Percentiles rank a stretch among this genome's conserved stretches.
These are phyloP conservation scores for Yarrowia yakushimensis DNA, from an alignment of 805 yeast species.

Conservation along the genomic window DNA sequence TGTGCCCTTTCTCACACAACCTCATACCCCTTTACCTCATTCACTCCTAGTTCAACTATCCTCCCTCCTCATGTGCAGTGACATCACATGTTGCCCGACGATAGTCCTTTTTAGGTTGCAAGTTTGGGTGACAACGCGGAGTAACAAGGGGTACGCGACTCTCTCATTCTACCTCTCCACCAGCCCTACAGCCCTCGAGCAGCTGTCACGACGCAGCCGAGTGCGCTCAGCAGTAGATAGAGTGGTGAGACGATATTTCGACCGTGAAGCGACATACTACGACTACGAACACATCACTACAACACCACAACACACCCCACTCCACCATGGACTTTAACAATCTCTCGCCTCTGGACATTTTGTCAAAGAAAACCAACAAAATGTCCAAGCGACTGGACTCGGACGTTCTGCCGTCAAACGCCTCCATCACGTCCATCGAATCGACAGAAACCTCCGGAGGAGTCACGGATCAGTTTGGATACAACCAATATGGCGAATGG, in stretches of 20 bases:
- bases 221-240: neutral
- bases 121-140: constrained; percentile 20
- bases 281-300: no score
- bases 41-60: no score
- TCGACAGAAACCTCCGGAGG: constrained; percentile 8
- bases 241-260: neutral
- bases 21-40: neutral
- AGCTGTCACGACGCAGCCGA: neutral
- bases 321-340: constrained; percentile 28
- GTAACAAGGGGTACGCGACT: constrained; percentile 21
- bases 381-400: constrained; percentile 29
- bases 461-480: constrained; percentile 20
- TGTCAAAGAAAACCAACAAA: constrained; percentile 32
- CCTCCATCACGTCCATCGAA: constrained; percentile 14
- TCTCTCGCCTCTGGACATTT: constrained; percentile 32
- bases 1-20: neutral
- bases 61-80: constrained; percentile 13
- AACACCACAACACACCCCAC: neutral
- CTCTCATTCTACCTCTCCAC: neutral
- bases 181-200: neutral
- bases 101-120: neutral
- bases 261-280: no score
- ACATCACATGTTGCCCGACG: constrained; percentile 8
- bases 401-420: constrained; percentile 14
- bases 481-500: constrained; percentile 24